Evolutionary conservation across 2,329 filamentous ascomycete species (phyloP), one percentile per base, ranked within the genome.

Genomic region (Monosporascus sp.): DNA sequence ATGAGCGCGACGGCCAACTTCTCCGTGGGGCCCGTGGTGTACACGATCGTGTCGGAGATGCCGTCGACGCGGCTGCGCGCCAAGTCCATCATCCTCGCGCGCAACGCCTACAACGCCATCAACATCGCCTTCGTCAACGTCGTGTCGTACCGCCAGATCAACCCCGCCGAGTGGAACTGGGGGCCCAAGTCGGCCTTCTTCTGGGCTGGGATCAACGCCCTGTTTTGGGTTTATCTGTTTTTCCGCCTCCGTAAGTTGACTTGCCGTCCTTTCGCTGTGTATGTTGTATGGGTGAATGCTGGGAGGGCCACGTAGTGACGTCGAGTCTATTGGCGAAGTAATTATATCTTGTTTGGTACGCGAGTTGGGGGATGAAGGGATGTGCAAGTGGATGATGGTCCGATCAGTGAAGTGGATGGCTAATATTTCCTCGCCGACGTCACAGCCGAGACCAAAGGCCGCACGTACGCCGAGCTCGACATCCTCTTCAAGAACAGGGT

Each of bases 381-480:
- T 35, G 11, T 35, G 31, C 31, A 14, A 3, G 5, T 35, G 9
- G 11, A 14, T 5, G 2, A 35, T 35, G 31, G 31, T 14, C 9
- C 14, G 9, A 14, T 35, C 31, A 35, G 31, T 35, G 31, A 35
- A 14, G 6, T 35, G 31, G 31, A 35, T 48, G 36, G 36, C 45
- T 31, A 45, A 53, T 49, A n/a, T 48, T 35, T 31, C n/a, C n/a
- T 50, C 35, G 9, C 24, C 1, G 20, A 18, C 0, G 22, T 22
- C 27, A 20, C 25, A 67, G 64, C 64, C 7, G 65, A 67, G 52
- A 67, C 64, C 0, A 72, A 72, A 22, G 74, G 73, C 2, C 70
- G 74, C 47, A 74, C 73, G 0, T 72, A 76, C 49, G 74, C 74
- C 45, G 76, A 79, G 65, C 71, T 79, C n/a, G 76, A 78, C 51